Percentiles rank a stretch among this genome's conserved stretches.
These are phyloP conservation scores for Anacardium occidentale DNA, from an alignment of 345 rosid genomes.

Conservation along the genomic window DNA sequence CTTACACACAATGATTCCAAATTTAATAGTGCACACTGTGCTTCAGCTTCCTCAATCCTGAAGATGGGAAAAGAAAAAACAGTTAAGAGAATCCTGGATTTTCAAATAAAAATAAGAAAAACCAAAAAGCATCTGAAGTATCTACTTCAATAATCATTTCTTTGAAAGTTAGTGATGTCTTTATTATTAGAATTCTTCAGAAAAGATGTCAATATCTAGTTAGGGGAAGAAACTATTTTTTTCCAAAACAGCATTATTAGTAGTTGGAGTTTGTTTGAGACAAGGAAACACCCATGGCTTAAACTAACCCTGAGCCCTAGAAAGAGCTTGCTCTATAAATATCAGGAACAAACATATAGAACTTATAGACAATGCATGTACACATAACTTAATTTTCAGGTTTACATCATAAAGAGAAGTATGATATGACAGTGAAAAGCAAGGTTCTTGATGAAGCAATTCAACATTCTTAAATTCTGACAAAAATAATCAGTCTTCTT, in stretches of 20 bases:
- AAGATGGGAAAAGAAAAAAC: constrained; percentile 15
- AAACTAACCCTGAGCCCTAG: too few species aligned
- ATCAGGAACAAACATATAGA: too few species aligned
- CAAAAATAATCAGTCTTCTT: background rate
- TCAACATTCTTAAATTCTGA: background rate
- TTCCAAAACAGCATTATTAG: background rate
- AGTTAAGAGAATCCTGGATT: background rate
- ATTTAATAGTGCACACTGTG: constrained; percentile 85
- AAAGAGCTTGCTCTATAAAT: too few species aligned
- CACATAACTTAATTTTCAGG: background rate
- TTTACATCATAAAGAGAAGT: background rate
- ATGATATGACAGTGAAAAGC: too few species aligned
- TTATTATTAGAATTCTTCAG: background rate
- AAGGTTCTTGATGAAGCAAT: background rate
- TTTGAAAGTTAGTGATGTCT: background rate
- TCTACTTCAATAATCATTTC: background rate
- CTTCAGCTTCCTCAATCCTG: constrained; percentile 95
- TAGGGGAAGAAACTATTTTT: background rate
- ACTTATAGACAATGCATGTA: too few species aligned
- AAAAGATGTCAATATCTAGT: background rate
- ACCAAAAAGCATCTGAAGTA: background rate
- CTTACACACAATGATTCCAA: constrained; percentile 86
- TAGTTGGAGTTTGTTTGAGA: too few species aligned
- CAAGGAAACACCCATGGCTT: too few species aligned
- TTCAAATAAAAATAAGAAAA: background rate